A percentile compares a stretch with the other conserved stretches of the same genome.
These are phyloP conservation scores for Fagopyrum tataricum DNA, from an alignment of 148 eudicot genomes.

Conservation along the genomic window DNA sequence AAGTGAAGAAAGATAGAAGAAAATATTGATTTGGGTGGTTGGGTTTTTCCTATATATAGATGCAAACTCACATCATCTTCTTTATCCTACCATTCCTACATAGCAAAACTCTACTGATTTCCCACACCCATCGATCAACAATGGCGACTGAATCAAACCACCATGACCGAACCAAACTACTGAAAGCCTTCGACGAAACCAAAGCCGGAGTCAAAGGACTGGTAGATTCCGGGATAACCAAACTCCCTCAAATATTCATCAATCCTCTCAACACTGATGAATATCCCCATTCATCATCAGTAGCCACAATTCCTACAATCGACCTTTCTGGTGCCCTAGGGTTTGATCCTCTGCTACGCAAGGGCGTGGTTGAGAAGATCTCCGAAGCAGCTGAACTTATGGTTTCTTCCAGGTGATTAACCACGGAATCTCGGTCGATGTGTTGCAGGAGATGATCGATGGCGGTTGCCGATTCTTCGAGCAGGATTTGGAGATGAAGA, in stretches of 20 bases:
- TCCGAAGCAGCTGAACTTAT: constrained; percentile 22
- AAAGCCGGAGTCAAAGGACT: constrained; percentile 65
- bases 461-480: constrained; percentile 31
- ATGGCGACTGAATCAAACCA: background rate
- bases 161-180: constrained; percentile 22
- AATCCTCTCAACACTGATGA: constrained; percentile 19
- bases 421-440: constrained; percentile 29
- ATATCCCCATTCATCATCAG: background rate
- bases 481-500: constrained; percentile 36
- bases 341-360: constrained; percentile 14
- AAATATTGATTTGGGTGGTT: no score
- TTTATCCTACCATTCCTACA: background rate
- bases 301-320: constrained; percentile 16
- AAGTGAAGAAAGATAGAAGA: no score
- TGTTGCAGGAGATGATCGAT: constrained; percentile 25
- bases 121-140: background rate
- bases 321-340: constrained; percentile 26
- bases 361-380: constrained; percentile 14
- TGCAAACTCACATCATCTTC: background rate
- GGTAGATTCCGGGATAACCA: constrained; percentile 33
- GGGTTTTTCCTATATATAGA: no score
- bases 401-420: constrained; percentile 43
- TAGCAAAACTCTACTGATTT: background rate
- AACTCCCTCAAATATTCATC: constrained; percentile 32
- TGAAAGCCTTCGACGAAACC: constrained; percentile 50